A percentile compares a stretch with the other conserved stretches of the same genome.
Conservation (phyloP, 495 filamentous ascomycete species). For the Hypoxylon perforatum region DNA sequence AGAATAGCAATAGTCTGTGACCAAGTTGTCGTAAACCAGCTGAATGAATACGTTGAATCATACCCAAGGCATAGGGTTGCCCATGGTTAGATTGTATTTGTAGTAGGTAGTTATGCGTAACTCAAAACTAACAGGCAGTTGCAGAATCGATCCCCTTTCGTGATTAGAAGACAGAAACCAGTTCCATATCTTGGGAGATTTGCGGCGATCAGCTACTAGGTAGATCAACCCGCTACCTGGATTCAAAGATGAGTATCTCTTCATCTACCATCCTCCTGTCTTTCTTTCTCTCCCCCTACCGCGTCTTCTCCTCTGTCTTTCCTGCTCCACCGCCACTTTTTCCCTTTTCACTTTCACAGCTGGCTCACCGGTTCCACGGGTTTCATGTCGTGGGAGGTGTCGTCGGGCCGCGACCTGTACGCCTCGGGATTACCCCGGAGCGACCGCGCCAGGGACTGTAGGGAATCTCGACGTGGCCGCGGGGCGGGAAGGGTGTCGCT, state of each 20-base stretch:
- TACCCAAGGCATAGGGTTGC: no score
- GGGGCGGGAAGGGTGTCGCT: slow-evolving; percentile 13
- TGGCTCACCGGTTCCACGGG: slow-evolving; percentile 43
- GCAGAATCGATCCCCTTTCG: background rate
- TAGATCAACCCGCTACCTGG: background rate
- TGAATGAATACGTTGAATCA: no score
- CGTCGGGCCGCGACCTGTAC: slow-evolving; percentile 34
- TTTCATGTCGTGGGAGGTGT: slow-evolving; percentile 42
- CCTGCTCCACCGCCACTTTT: background rate
- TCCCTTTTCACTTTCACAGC: slow-evolving; percentile 16
- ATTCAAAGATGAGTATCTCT: slow-evolving; percentile 19
- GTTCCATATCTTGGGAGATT: background rate
- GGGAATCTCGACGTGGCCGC: slow-evolving; percentile 27
- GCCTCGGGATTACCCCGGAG: slow-evolving; percentile 36
- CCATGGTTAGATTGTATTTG: no score
- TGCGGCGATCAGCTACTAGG: slow-evolving; percentile 9
- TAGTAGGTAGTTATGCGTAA: no score
- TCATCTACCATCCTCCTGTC: background rate
- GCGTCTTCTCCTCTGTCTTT: no score
- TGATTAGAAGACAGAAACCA: background rate
- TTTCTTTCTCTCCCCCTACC: background rate
- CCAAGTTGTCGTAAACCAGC: no score
- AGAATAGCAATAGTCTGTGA: no score
- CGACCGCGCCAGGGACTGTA: slow-evolving; percentile 38
- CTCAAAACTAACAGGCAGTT: background rate